A percentile compares a stretch with the other conserved stretches of the same genome.
Evolutionary conservation across 75 land plant species (phyloP).

Genomic region (Picea sitchensis): DNA sequence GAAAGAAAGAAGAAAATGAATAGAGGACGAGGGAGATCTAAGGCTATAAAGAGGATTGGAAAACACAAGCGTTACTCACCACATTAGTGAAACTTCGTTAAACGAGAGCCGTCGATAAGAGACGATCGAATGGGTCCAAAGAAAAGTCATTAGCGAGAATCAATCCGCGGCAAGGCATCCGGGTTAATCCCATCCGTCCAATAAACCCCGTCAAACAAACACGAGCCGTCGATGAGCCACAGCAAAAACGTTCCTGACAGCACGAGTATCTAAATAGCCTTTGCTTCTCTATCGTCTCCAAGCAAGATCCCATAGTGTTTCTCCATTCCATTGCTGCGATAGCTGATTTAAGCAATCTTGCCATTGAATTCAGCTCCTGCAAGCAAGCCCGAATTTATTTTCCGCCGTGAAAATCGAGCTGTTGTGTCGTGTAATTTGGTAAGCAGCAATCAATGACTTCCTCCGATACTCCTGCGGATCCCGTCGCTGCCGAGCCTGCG

Average conservation of each 20-base stretch:
- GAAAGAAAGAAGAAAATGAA: not conserved
- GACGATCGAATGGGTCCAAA: not conserved
- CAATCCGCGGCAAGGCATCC: constrained; percentile 6
- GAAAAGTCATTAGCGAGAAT: not conserved
- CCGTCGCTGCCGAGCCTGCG: constrained; percentile 12
- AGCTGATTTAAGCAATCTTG: not conserved
- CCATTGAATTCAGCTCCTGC: not conserved
- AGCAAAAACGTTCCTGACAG: not conserved
- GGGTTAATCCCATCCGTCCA: constrained; percentile 8
- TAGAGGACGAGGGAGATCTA: not conserved
- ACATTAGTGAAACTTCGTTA: not conserved
- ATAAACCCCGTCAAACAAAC: not conserved
- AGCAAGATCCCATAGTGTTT: too few species aligned
- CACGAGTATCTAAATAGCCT: too few species aligned
- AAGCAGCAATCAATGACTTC: not conserved
- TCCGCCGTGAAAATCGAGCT: not conserved
- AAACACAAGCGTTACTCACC: not conserved
- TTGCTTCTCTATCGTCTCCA: too few species aligned
- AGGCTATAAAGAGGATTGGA: not conserved
- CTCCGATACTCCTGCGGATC: not conserved
- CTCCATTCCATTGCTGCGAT: too few species aligned
- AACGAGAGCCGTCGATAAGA: constrained; percentile 10
- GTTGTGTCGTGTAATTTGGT: not conserved
- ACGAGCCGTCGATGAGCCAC: not conserved
- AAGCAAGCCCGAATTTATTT: not conserved